Evolutionary conservation across 2,329 filamentous ascomycete species (phyloP), one percentile per base, ranked within the genome.

Genomic region (Kalmusia sp.): DNA sequence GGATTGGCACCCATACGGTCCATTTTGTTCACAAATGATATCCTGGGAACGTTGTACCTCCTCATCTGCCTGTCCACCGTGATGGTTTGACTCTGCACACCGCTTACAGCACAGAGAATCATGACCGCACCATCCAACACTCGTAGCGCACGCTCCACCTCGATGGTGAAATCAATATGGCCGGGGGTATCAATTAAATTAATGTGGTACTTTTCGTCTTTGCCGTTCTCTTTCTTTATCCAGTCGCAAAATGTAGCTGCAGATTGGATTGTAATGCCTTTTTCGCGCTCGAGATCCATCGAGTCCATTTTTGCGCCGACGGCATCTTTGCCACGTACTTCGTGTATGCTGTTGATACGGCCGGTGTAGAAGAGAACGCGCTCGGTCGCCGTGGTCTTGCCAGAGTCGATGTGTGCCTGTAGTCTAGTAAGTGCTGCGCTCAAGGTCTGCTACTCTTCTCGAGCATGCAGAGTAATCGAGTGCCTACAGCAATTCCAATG

Each of bases 1-100:
- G 95, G 95, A 73, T 99, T 98, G 61, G 95, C 91, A 55, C 95
- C 95, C 90, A 97, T 97, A 62, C 95, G 89, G 72, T 99, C 95
- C 93, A 99, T 98, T 84, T 99, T 99, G 82, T 99, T 99, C 74
- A 99, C 87, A 71, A 99, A 99, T 49, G 91, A 96, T 74, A 99
- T 88, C 66, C 95, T 86, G 56, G 95, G 95, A 58, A 99, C 88
- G 72, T 98, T 93, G 82, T 99, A 99, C 64, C 95, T 88, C 81
- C 92, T 91, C 95, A 99, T 99, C 80, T 99, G 95, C 65, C 95
- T 86, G 76, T 99, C 93, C 60, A 99, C 95, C 1, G 95, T 99
- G 67, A 97, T 97, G 17, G 95, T 99, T 79, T 99, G 95, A 72
- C 89, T 93, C 79, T 99, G 95, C 28, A 99, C 95, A 72, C 95